Percentiles rank a stretch among this genome's conserved stretches.
Conservation (phyloP, 495 filamentous ascomycete species). For the Hypoxylon trugodes region DNA sequence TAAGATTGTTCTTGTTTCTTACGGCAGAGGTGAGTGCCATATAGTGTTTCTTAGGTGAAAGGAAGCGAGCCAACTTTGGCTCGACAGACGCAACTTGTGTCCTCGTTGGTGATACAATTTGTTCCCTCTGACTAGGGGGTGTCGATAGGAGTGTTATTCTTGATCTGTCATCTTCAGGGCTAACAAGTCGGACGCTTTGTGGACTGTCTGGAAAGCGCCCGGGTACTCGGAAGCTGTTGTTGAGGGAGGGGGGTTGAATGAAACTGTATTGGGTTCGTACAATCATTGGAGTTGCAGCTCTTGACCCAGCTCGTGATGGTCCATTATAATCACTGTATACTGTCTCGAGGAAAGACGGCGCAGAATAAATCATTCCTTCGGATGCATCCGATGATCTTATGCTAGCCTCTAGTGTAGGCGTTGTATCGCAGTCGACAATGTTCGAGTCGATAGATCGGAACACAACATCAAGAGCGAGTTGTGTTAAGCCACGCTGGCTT, state of each 20-base stretch:
- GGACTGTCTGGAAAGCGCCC: conserved; percentile 43
- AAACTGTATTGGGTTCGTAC: conserved; percentile 62
- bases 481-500: conserved; percentile 85
- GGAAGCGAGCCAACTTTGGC: conserved; percentile 40
- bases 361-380: conserved; percentile 82
- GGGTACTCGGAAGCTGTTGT: conserved; percentile 43
- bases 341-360: conserved; percentile 79
- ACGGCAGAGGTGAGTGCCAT: conserved; percentile 53
- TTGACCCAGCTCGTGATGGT: conserved; percentile 68
- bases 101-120: background rate
- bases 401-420: conserved; percentile 70
- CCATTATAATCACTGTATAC: conserved; percentile 73
- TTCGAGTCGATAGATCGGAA: conserved; percentile 78
- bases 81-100: conserved; percentile 34
- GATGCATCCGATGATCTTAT: conserved; percentile 79
- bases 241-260: conserved; percentile 39
- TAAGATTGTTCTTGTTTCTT: conserved; percentile 47
- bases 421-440: conserved; percentile 68
- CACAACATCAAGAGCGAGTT: conserved; percentile 88
- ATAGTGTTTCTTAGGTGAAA: conserved; percentile 48
- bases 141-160: conserved; percentile 30
- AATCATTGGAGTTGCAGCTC: conserved; percentile 83
- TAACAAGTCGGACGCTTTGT: conserved; percentile 52
- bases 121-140: conserved; percentile 30
- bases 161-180: conserved; percentile 40